A percentile compares a stretch with the other conserved stretches of the same genome.
These are phyloP conservation scores for Metschnikowia sp. DNA, from an alignment of 805 yeast genomes.

Conservation along the genomic window DNA sequence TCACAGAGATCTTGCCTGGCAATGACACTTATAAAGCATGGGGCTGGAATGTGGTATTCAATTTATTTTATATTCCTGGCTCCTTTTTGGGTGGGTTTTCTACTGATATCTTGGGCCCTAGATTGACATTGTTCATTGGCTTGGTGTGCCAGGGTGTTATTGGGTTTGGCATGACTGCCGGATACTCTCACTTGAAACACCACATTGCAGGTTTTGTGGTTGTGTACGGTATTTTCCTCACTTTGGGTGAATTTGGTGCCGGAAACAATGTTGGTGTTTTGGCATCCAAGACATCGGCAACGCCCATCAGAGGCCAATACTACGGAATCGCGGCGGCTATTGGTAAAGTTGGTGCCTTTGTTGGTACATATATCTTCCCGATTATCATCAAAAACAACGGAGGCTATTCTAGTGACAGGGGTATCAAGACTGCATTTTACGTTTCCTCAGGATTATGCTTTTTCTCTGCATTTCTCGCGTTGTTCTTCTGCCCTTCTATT, in stretches of 20 bases:
- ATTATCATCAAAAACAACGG: constrained; percentile 55
- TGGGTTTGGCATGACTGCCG: constrained; percentile 82
- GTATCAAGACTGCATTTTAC: constrained; percentile 77
- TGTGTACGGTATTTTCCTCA: constrained; percentile 80
- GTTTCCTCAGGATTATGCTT: constrained; percentile 75
- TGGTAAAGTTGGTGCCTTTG: constrained; percentile 91
- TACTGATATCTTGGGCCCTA: constrained; percentile 90
- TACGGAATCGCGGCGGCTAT: constrained; percentile 89
- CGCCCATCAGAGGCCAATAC: constrained; percentile 86
- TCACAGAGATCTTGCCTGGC: constrained; percentile 54
- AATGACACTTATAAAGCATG: constrained; percentile 67
- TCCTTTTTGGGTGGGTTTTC: constrained; percentile 79
- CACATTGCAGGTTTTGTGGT: constrained; percentile 79
- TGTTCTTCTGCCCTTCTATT: constrained; percentile 73
- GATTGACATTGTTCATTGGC: constrained; percentile 71
- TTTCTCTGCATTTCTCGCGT: constrained; percentile 63
- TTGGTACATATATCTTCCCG: constrained; percentile 87
- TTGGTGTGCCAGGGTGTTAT: constrained; percentile 68
- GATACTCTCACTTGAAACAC: constrained; percentile 50
- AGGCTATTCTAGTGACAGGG: constrained; percentile 49
- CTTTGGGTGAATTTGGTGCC: constrained; percentile 91
- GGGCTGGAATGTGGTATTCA: constrained; percentile 91
- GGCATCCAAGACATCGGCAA: constrained; percentile 82
- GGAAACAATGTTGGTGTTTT: constrained; percentile 89
- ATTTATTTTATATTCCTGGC: constrained; percentile 88